A percentile compares a stretch with the other conserved stretches of the same genome.
Evolutionary conservation across 192 early-diverging fungal genomes (phyloP).

Genomic region (Lobosporangium transversale): DNA sequence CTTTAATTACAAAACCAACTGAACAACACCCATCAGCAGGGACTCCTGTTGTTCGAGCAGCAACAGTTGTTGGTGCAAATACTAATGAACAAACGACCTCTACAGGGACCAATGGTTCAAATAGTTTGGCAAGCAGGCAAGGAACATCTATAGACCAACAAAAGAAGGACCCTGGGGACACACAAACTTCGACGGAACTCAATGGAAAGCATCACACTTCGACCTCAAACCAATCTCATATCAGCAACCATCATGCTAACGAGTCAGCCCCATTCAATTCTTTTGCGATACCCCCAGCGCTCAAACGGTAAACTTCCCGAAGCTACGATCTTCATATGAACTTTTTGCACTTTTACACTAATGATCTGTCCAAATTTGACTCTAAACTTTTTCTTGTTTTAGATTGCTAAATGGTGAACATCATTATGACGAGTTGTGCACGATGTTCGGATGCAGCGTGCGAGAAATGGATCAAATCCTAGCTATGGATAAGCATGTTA

Average conservation of each 20-base stretch:
- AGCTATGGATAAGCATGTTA: constrained; percentile 49
- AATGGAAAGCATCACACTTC: no score
- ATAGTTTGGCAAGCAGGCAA: not conserved
- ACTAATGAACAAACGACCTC: no score
- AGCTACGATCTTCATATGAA: not conserved
- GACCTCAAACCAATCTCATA: no score
- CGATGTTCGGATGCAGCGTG: constrained; percentile 66
- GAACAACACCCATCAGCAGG: not conserved
- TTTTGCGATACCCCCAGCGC: constrained; percentile 26
- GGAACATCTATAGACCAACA: not conserved
- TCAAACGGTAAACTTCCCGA: constrained; percentile 14
- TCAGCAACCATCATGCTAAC: no score
- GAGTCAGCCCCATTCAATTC: no score
- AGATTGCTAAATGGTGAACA: constrained; percentile 69
- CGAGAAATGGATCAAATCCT: constrained; percentile 69
- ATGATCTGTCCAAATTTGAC: not conserved
- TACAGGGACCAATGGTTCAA: not conserved
- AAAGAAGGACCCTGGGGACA: not conserved
- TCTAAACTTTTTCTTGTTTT: not conserved
- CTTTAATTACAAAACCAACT: constrained; percentile 4
- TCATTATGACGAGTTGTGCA: constrained; percentile 84
- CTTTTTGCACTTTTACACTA: not conserved
- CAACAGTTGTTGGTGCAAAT: no score
- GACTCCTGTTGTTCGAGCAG: not conserved
- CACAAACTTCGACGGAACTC: constrained; percentile 5